Base-by-base conservation (phyloP, 176 grass and related monocot genomes). In the Carex myosuroides region DNA sequence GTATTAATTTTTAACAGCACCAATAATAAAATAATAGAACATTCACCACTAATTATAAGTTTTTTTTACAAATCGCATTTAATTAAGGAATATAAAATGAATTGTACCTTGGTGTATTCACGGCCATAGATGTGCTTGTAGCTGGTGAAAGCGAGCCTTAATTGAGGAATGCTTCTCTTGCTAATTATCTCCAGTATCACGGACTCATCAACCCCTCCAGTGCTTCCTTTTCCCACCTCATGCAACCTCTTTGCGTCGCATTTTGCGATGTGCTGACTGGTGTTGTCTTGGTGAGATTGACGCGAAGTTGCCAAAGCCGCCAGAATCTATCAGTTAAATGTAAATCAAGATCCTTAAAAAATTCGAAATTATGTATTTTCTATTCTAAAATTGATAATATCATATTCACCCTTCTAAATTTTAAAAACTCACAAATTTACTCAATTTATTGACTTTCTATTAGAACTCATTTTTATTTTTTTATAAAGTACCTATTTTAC, bases 141-240 rank as follows among this genome's bases (percentile, higher is more conserved):
- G 79, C 91, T 93, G 80, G 70, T 89, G 80, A 98, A 86, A 42
- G 96, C 91, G 72, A 98, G 70, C 64, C 89, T 98, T 44, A 98
- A 87, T 86, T 98, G 93, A 16, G 91, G 96, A 71, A 93, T 93
- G 86, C 96, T 98, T 86, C 96, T 95, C 89, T 95, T 98, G 85
- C 96, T 98, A 85, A 98, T 84, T 73, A 95, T 92, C 88, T 95
- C 96, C 8, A 98, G 91, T 66, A 98, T 86, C 1, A 84, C 78
- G 5, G 92, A 90, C 70, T 98, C 91, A 4, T 98, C 85, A 3
- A 90, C 70, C 3, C 84, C 85, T 12, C 89, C 90, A 3, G n/a
- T 77, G n/a, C 88, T 62, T 30, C 87, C 37, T 64, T 90, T 93
- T 69, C 86, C 89, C 1, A 89, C 85, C 18, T 88, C 91, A 52